Conservation (phyloP, 164 flowering plant genomes). For the Sedum album region DNA sequence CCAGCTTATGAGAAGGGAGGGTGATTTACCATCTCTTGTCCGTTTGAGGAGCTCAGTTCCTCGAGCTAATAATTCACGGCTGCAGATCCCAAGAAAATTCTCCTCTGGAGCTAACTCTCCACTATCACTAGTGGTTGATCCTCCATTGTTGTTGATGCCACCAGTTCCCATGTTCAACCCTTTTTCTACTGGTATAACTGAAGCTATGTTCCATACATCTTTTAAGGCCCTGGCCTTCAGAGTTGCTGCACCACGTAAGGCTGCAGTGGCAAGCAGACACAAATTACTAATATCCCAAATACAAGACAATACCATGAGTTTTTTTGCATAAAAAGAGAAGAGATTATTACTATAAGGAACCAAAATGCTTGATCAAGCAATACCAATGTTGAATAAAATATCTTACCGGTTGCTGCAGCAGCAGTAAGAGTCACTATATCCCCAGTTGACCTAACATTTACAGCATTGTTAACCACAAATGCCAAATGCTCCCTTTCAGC, state of each 20-base stretch:
- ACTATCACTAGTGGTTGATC: constrained; percentile 49
- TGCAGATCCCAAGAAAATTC: constrained; percentile 70
- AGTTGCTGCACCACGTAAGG: constrained; percentile 90
- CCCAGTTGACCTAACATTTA: constrained; percentile 80
- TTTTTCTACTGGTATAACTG: constrained; percentile 79
- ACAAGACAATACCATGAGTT: too few relatives aligned
- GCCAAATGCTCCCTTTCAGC: constrained; percentile 89
- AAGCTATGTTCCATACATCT: constrained; percentile 93
- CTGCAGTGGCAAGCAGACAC: constrained; percentile 23
- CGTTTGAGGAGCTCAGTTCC: constrained; percentile 92
- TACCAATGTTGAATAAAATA: too few relatives aligned
- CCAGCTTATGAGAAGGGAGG: too few relatives aligned
- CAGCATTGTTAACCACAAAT: constrained; percentile 79
- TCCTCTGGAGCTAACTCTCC: constrained; percentile 77
- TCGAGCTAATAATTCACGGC: constrained; percentile 68
- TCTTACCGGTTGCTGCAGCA: constrained; percentile 89
- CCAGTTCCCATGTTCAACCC: constrained; percentile 32
- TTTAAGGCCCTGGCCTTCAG: constrained; percentile 87
- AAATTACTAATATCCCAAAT: not conserved
- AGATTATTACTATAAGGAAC: too few relatives aligned
- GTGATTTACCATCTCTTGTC: constrained; percentile 65
- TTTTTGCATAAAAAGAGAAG: too few relatives aligned
- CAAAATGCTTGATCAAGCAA: too few relatives aligned
- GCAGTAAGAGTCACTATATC: constrained; percentile 94
- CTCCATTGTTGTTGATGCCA: constrained; percentile 30